Conservation (phyloP, 805 yeast genomes). For the Yamadazyma laniorum region DNA sequence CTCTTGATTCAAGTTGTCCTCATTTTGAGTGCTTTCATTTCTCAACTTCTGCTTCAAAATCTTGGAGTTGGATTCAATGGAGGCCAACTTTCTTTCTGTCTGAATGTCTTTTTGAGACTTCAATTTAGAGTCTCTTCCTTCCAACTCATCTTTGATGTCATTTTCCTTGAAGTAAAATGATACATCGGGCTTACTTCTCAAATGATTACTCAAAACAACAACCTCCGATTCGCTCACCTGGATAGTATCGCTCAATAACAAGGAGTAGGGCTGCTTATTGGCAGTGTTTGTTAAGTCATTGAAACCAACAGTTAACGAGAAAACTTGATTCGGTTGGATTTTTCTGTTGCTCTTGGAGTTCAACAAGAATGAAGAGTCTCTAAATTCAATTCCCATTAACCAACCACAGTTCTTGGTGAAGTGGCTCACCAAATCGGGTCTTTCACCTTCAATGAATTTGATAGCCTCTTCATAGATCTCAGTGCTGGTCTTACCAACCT, state of each 20-base stretch:
- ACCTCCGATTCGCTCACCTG: conserved; percentile 64
- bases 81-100: conserved; percentile 28
- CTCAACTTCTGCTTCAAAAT: conserved; percentile 77
- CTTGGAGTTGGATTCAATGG: conserved; percentile 50
- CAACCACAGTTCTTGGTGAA: conserved; percentile 84
- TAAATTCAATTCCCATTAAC: conserved; percentile 83
- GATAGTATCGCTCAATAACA: conserved; percentile 78
- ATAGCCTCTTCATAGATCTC: conserved; percentile 64
- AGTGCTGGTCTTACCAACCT: conserved; percentile 66
- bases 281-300: conserved; percentile 52
- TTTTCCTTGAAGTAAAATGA: conserved; percentile 78
- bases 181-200: conserved; percentile 69
- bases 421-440: conserved; percentile 61
- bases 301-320: conserved; percentile 77
- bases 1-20: conserved; percentile 64
- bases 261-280: conserved; percentile 55
- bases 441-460: conserved; percentile 52
- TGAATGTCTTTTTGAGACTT: conserved; percentile 41
- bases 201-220: conserved; percentile 66
- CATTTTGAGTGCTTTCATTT: conserved; percentile 68
- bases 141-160: conserved; percentile 25
- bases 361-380: conserved; percentile 73
- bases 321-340: conserved; percentile 69
- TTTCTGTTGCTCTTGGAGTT: conserved; percentile 69
- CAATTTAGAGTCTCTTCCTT: conserved; percentile 22